Percentiles rank a stretch among this genome's conserved stretches.
phyloP scores from a whole-genome alignment of 140 eudicot species.

The Anethum foeniculum region DNA sequence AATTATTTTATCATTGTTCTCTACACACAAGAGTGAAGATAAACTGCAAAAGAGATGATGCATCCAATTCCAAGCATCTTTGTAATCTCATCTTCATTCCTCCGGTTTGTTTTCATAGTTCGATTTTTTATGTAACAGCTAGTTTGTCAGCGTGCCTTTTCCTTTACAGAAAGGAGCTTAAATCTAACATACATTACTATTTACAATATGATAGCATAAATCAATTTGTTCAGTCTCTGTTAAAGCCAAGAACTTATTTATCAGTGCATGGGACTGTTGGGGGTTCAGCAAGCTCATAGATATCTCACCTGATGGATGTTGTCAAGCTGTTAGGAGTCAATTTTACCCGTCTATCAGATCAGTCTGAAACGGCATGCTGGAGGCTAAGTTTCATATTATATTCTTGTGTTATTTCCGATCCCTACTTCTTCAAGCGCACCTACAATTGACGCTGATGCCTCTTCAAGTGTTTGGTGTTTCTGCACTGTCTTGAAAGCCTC shows the following conservation, averaged over 20 bases:
- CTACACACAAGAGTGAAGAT: no score
- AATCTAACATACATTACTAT: constrained; percentile 17
- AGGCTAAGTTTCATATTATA: constrained; percentile 8
- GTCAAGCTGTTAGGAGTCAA: constrained; percentile 16
- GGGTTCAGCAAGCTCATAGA: constrained; percentile 9
- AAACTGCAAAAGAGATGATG: no score
- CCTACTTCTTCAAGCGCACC: constrained; percentile 67
- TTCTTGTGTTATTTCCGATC: constrained; percentile 24
- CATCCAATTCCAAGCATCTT: no score
- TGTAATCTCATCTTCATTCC: background rate
- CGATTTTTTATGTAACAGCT: constrained; percentile 4
- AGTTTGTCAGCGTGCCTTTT: background rate
- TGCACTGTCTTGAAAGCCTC: constrained; percentile 64
- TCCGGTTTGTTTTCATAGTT: background rate
- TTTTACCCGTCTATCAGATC: background rate
- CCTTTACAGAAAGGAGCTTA: constrained; percentile 11
- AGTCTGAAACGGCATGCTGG: constrained; percentile 9
- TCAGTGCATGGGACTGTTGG: background rate
- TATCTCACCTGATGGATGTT: constrained; percentile 15
- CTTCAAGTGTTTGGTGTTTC: constrained; percentile 79
- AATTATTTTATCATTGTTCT: no score
- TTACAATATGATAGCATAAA: constrained; percentile 12
- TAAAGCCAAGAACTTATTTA: background rate
- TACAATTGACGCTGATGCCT: constrained; percentile 78
- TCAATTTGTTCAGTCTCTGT: constrained; percentile 4